phyloP scores from a whole-genome alignment of 225 moss, liverwort and hornwort species.

The Antitrichia curtipendula region DNA sequence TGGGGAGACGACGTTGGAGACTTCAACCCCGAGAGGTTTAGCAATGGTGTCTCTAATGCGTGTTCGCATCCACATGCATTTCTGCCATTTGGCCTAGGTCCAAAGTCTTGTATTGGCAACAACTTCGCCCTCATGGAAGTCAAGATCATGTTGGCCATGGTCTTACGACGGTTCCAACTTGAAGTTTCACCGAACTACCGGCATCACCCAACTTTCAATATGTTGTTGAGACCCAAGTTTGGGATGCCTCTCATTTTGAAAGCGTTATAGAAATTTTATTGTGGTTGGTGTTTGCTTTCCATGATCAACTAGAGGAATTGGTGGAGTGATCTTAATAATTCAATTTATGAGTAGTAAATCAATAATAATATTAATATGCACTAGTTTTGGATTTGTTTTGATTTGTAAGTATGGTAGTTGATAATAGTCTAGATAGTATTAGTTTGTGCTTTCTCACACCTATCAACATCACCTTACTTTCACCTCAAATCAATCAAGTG shows the following conservation, averaged over 20 bases:
- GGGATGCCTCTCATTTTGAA: neutral
- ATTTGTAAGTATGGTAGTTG: neutral
- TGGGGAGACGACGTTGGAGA: neutral
- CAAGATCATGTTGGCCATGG: neutral
- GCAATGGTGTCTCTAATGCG: neutral
- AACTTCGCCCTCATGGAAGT: neutral
- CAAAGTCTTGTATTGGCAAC: neutral
- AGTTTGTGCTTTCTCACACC: no score
- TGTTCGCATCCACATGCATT: neutral
- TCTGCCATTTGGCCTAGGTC: neutral
- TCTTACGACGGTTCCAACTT: neutral
- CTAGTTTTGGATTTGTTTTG: neutral
- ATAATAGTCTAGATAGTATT: neutral
- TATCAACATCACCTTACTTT: neutral
- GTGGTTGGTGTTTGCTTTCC: neutral
- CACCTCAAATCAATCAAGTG: neutral
- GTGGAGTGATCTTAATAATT: neutral
- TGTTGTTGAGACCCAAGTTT: neutral
- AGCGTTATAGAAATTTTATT: neutral
- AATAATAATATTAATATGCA: neutral
- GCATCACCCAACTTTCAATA: neutral
- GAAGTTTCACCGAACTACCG: neutral
- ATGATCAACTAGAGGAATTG: neutral
- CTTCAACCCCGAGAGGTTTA: neutral
- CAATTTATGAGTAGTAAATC: neutral